Evolutionary conservation across 2,329 filamentous ascomycete genomes (phyloP), one percentile per base, ranked within the genome.

Genomic region (Sporothrix phasma): DNA sequence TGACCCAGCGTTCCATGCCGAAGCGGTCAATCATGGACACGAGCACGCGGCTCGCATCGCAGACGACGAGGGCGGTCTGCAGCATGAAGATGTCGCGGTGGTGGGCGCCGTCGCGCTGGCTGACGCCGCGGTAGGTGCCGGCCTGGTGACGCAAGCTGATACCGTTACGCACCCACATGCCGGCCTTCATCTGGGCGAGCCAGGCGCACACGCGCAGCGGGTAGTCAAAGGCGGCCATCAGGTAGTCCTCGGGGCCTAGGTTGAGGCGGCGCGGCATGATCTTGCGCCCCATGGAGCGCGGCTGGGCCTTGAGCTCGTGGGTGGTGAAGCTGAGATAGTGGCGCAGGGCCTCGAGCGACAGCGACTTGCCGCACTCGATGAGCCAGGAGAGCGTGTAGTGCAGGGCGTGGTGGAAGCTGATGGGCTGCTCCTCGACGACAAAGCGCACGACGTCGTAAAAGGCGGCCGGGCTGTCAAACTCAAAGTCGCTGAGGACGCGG

Each of bases 121-220:
- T 85, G 15, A 97, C 91, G 46, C 91, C 92, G 17, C 92, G 87
- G 73, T 99, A 99, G 19, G 92, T 94, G 61, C 89, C 89, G 73
- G 95, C 94, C 75, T 99, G 94, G 73, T 99, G 94, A 45, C 93
- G 86, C 61, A 99, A 82, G 70, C 93, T 97, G 72, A 99, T 91
- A 2, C 94, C 94, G 72, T 99, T 99, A 64, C 94, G 87, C 67
- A 99, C 93, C 94, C 95, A 99, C 87, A 97, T 96, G 61, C 92
- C 90, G 19, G 93, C 92, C 74, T 96, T 96, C 86, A 99, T 97
- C 77, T 99, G 95, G 5, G 94, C 90, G 37, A 99, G 80, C 94
- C 94, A 99, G 22, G 91, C 92, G 73, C 92, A 97, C 0, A 97
- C 92, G 61, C 95, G 84, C 3, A 99, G 80, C 0, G 95, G 93